Conservation (phyloP, 2,329 filamentous ascomycete species). For the Periconia macrospinosa region DNA sequence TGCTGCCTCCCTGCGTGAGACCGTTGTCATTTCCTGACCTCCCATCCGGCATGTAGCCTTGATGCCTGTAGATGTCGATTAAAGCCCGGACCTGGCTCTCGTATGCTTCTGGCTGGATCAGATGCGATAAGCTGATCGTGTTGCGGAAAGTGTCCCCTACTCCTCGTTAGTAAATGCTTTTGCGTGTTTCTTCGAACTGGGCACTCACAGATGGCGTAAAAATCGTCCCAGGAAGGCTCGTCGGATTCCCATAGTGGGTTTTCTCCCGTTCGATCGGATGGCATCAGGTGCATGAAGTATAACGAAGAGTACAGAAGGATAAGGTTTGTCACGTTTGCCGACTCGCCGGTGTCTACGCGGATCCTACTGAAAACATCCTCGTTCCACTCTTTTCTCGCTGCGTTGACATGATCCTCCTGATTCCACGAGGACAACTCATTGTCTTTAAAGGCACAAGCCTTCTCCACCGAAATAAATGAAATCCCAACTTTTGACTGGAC, state of each 20-base stretch:
- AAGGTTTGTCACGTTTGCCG: conserved; percentile 54
- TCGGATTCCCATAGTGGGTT: conserved; percentile 66
- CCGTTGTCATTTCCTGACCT: conserved; percentile 70
- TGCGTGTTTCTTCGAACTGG: not conserved
- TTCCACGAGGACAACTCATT: conserved; percentile 48
- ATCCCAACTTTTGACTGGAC: conserved; percentile 54
- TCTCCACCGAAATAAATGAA: conserved; percentile 52
- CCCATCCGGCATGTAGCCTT: conserved; percentile 66
- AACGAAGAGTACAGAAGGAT: conserved; percentile 67
- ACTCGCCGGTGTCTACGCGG: conserved; percentile 58
- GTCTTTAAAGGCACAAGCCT: conserved; percentile 50
- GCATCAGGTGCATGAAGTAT: conserved; percentile 70
- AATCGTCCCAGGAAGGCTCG: conserved; percentile 72
- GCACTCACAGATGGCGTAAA: conserved; percentile 64
- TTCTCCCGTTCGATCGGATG: conserved; percentile 71
- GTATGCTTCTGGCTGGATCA: conserved; percentile 65
- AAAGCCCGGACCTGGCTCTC: conserved; percentile 67
- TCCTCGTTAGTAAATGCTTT: conserved; percentile 61
- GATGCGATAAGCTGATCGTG: conserved; percentile 58
- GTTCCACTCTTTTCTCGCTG: conserved; percentile 49
- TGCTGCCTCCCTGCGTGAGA: conserved; percentile 68
- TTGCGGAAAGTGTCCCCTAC: conserved; percentile 67
- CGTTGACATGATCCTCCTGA: conserved; percentile 41
- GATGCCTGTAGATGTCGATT: conserved; percentile 67
- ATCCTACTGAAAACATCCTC: conserved; percentile 59